Evolutionary conservation across 2,329 filamentous ascomycete genomes (phyloP).

Genomic region (Colletotrichum zoysiae): DNA sequence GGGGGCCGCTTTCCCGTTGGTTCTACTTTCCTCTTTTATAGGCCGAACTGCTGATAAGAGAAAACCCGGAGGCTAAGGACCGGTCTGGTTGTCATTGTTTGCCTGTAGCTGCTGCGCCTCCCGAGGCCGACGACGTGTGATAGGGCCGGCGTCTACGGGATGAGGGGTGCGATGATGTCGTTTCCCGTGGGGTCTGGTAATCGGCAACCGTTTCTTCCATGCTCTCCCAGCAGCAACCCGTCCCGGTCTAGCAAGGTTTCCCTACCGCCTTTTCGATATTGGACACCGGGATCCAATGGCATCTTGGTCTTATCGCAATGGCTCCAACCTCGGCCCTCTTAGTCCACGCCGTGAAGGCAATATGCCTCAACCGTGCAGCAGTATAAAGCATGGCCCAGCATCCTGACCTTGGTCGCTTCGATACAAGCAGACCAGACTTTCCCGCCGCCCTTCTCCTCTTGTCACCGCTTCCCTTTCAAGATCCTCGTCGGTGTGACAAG

Average conservation of each 20-base stretch:
- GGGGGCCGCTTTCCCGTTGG: background rate
- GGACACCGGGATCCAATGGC: slow-evolving; percentile 1
- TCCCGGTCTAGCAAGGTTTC: background rate
- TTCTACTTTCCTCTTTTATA: background rate
- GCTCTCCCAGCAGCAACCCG: background rate
- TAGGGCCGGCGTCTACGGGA: slow-evolving; percentile 7
- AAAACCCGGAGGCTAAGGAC: background rate
- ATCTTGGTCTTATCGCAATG: slow-evolving; percentile 13
- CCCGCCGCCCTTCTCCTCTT: background rate
- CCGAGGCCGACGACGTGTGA: slow-evolving; percentile 21
- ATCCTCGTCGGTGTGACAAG: background rate
- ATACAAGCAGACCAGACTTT: background rate
- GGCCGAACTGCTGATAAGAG: slow-evolving; percentile 34
- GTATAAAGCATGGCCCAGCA: slow-evolving; percentile 12
- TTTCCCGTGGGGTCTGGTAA: background rate
- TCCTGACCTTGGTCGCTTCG: background rate
- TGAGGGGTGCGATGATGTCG: slow-evolving; percentile 16
- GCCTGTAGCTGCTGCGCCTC: background rate
- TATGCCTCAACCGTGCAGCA: too few relatives aligned
- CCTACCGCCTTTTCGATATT: slow-evolving; percentile 4
- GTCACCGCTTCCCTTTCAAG: background rate
- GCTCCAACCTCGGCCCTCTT: background rate
- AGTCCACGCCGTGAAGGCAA: background rate
- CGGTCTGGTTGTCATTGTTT: background rate
- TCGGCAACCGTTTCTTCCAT: background rate